phyloP scores from a whole-genome alignment of 768 basidiomycete genomes.

The Psilocybe tampanensis region DNA sequence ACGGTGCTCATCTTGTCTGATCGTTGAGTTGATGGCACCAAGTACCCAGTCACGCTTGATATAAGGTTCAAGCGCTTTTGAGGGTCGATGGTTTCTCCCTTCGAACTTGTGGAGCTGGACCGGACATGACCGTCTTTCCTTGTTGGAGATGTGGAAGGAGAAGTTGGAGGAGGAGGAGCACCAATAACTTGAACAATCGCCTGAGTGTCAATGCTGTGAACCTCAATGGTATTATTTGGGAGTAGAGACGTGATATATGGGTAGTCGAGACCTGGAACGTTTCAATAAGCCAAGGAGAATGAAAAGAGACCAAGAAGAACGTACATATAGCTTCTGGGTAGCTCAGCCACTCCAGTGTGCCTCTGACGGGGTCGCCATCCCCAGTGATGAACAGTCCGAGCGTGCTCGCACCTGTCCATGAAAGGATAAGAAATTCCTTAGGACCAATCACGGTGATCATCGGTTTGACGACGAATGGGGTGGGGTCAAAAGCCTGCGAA shows the following conservation, averaged over 20 bases:
- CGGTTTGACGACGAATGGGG: slow-evolving; percentile 53
- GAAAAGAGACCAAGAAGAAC: slow-evolving; percentile 29
- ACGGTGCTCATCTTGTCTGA: slow-evolving; percentile 49
- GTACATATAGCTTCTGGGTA: slow-evolving; percentile 78
- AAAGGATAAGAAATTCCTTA: slow-evolving; percentile 84
- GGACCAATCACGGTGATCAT: slow-evolving; percentile 74
- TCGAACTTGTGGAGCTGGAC: slow-evolving; percentile 22
- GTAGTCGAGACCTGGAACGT: slow-evolving; percentile 67
- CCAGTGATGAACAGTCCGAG: slow-evolving; percentile 87
- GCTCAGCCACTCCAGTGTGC: slow-evolving; percentile 83
- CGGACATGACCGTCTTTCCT: slow-evolving; percentile 17
- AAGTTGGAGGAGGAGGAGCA: slow-evolving; percentile 36
- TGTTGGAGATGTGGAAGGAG: slow-evolving; percentile 21
- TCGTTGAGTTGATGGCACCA: slow-evolving; percentile 50
- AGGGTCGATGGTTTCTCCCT: slow-evolving; percentile 14
- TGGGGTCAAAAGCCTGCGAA: slow-evolving; percentile 59
- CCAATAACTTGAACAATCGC: slow-evolving; percentile 69
- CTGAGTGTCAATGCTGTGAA: slow-evolving; percentile 81
- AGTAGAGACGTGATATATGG: slow-evolving; percentile 82
- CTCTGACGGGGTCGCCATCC: slow-evolving; percentile 86
- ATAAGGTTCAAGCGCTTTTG: slow-evolving; percentile 35
- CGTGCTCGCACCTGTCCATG: slow-evolving; percentile 80
- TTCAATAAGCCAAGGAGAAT: not conserved
- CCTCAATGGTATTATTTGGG: slow-evolving; percentile 75
- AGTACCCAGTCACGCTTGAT: slow-evolving; percentile 45